Conservation (phyloP, 2,329 filamentous ascomycete species). For the Alternaria brassicae region DNA sequence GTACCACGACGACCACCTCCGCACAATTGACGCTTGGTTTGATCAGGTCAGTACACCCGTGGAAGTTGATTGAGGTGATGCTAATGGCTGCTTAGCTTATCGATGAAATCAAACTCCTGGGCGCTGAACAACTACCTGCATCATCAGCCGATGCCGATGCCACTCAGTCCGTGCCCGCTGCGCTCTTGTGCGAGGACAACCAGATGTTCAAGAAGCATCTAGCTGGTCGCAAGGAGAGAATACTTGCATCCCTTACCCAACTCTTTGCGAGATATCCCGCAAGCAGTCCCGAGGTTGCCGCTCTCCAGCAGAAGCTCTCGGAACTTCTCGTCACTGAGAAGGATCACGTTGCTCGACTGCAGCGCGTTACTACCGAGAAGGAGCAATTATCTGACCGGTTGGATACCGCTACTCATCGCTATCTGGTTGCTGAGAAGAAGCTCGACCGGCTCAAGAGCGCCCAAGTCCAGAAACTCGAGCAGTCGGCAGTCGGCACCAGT, state of each 20-base stretch:
- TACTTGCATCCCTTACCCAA: constrained; percentile 74
- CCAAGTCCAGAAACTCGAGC: constrained; percentile 90
- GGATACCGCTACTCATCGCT: constrained; percentile 86
- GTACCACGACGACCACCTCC: constrained; percentile 91
- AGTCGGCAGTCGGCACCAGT: constrained; percentile 66
- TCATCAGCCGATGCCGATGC: constrained; percentile 34
- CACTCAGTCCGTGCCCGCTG: constrained; percentile 56
- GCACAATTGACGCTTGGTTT: constrained; percentile 92
- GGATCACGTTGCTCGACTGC: constrained; percentile 76
- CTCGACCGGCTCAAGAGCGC: constrained; percentile 87
- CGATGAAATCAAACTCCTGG: constrained; percentile 57
- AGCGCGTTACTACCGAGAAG: constrained; percentile 78
- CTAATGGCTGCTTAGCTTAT: constrained; percentile 51
- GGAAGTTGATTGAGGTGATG: constrained; percentile 17
- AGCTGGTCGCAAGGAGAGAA: constrained; percentile 74
- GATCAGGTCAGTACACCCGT: constrained; percentile 71
- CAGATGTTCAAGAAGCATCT: constrained; percentile 79
- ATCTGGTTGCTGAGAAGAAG: constrained; percentile 95
- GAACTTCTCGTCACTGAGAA: constrained; percentile 83
- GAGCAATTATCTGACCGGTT: constrained; percentile 85
- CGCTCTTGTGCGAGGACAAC: constrained; percentile 63
- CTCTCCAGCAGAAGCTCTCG: constrained; percentile 77
- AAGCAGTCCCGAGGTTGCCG: constrained; percentile 71
- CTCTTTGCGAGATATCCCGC: constrained; percentile 64
- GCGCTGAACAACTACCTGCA: constrained; percentile 44